Conservation (phyloP, 805 yeast genomes). For the Monosporozyma servazzii region DNA sequence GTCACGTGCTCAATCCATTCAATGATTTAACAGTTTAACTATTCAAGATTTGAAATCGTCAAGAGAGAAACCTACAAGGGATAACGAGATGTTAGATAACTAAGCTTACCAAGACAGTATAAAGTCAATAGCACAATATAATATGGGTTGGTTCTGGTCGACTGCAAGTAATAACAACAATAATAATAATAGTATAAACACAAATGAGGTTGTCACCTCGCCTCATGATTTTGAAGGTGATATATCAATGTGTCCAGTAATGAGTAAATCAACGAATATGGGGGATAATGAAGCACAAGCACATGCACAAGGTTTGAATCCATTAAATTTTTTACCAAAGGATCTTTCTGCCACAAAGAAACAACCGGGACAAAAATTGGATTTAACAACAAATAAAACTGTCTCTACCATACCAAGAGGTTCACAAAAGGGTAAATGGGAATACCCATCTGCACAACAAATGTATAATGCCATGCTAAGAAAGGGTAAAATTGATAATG, state of each 20-base stretch:
- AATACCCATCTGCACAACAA: slow-evolving; percentile 98
- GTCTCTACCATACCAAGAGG: slow-evolving; percentile 85
- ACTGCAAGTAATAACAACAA: slow-evolving; percentile 18
- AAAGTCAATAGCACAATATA: slow-evolving; percentile 3
- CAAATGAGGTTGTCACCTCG: not conserved
- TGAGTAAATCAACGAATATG: slow-evolving; percentile 19
- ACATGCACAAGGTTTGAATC: slow-evolving; percentile 42
- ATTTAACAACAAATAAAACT: slow-evolving; percentile 76
- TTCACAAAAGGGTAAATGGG: slow-evolving; percentile 75
- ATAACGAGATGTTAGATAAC: no score
- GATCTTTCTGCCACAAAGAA: slow-evolving; percentile 47
- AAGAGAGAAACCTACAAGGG: no score
- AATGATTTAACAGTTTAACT: no score
- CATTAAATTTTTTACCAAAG: slow-evolving; percentile 83
- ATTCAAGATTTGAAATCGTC: no score
- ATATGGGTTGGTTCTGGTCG: slow-evolving; percentile 95
- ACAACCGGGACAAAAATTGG: slow-evolving; percentile 72
- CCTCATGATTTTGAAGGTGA: slow-evolving; percentile 31
- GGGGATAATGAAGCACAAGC: slow-evolving; percentile 8
- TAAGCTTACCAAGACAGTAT: no score
- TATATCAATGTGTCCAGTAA: slow-evolving; percentile 34
- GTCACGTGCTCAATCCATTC: no score
- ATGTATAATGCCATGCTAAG: slow-evolving; percentile 97
- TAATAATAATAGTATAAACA: not conserved
- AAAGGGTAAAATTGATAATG: slow-evolving; percentile 64